A percentile compares a stretch with the other conserved stretches of the same genome.
Conservation (phyloP, 108 stramenopile species). For the Cylindrotheca fusiformis region DNA sequence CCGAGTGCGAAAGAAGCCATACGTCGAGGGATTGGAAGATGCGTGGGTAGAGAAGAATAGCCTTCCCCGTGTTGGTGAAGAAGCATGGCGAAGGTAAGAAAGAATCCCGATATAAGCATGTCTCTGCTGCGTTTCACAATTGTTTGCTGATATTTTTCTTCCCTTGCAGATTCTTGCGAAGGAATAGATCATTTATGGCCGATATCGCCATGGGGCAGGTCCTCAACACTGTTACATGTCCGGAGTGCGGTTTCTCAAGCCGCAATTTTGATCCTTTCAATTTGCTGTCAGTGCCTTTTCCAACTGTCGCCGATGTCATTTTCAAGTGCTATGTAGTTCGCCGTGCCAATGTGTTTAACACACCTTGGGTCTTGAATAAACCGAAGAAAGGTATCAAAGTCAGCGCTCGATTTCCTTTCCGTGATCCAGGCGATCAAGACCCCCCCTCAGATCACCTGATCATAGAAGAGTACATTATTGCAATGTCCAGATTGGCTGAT, state of each 20-base stretch:
- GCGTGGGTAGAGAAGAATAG: slow-evolving; percentile 63
- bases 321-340: slow-evolving; percentile 75
- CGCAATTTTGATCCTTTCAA: slow-evolving; percentile 95
- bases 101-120: too few relatives aligned
- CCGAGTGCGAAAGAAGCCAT: slow-evolving; percentile 89
- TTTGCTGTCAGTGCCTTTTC: slow-evolving; percentile 87
- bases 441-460: slow-evolving; percentile 72
- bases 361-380: slow-evolving; percentile 59
- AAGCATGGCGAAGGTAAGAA: slow-evolving; percentile 71
- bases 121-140: too few relatives aligned
- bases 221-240: slow-evolving; percentile 82
- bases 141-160: slow-evolving; percentile 4
- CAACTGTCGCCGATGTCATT: slow-evolving; percentile 84
- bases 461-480: slow-evolving; percentile 70
- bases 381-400: slow-evolving; percentile 29
- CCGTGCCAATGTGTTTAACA: slow-evolving; percentile 68
- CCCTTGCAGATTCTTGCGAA: slow-evolving; percentile 56
- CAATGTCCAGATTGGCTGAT: slow-evolving; percentile 83
- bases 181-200: slow-evolving; percentile 78
- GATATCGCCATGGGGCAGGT: slow-evolving; percentile 87
- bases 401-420: slow-evolving; percentile 21
- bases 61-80: slow-evolving; percentile 70
- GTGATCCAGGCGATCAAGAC: slow-evolving; percentile 11
- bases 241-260: slow-evolving; percentile 70
- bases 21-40: slow-evolving; percentile 86